Evolutionary conservation across 495 filamentous ascomycete genomes (phyloP).

Genomic region (Lasiosphaeria miniovina): DNA sequence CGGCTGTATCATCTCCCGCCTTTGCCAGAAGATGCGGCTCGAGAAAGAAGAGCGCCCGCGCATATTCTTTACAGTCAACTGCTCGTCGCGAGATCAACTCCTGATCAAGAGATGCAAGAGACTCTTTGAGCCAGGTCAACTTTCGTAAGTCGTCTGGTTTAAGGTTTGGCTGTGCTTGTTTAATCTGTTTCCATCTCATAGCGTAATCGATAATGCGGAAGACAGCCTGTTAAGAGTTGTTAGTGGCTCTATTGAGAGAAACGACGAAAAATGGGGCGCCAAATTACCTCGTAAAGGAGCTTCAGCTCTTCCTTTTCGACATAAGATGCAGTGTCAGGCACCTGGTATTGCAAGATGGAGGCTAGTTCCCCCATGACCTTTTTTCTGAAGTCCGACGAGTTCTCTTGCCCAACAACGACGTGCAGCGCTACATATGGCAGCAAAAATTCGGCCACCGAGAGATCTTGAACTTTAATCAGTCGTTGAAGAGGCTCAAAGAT

Average conservation of each 20-base stretch:
- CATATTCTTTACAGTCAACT: slow-evolving; percentile 87
- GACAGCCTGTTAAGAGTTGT: slow-evolving; percentile 58
- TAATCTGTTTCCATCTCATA: slow-evolving; percentile 83
- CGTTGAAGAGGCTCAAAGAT: slow-evolving; percentile 79
- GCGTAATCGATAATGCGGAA: slow-evolving; percentile 91
- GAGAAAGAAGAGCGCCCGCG: slow-evolving; percentile 88
- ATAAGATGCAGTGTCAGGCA: slow-evolving; percentile 49
- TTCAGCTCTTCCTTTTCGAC: slow-evolving; percentile 65
- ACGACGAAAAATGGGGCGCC: not conserved
- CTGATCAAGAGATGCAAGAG: slow-evolving; percentile 69
- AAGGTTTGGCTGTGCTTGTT: slow-evolving; percentile 32
- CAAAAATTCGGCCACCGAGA: slow-evolving; percentile 78
- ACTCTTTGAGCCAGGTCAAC: slow-evolving; percentile 35
- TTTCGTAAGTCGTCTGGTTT: slow-evolving; percentile 34
- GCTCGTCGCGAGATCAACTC: slow-evolving; percentile 82
- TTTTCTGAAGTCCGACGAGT: slow-evolving; percentile 60
- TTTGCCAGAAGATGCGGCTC: slow-evolving; percentile 76
- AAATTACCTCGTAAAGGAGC: slow-evolving; percentile 74
- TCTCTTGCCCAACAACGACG: slow-evolving; percentile 61
- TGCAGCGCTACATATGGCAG: slow-evolving; percentile 83
- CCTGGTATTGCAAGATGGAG: slow-evolving; percentile 62
- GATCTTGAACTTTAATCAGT: slow-evolving; percentile 77
- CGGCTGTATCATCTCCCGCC: slow-evolving; percentile 30
- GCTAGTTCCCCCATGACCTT: slow-evolving; percentile 69
- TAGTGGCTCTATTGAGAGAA: not conserved